Percentiles rank a stretch among this genome's conserved stretches.
Evolutionary conservation across 2,329 filamentous ascomycete species (phyloP).

Genomic region (Aspergillus sclerotialis): DNA sequence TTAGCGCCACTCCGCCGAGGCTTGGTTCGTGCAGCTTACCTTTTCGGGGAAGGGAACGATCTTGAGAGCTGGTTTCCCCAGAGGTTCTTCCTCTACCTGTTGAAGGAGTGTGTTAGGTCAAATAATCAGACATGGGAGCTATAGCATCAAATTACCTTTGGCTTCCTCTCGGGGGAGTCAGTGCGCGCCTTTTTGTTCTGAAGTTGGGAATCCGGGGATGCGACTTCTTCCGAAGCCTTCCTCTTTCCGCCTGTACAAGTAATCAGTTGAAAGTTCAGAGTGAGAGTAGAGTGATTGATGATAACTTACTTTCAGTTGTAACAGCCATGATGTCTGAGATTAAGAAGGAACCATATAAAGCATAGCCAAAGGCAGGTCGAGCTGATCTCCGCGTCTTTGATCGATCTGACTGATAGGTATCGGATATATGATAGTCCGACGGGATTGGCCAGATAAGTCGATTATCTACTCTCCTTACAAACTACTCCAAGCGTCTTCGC

Average conservation of each 20-base stretch:
- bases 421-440: constrained; percentile 18
- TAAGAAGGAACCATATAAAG: neutral
- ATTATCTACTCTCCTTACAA: neutral
- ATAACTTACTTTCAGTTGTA: constrained; percentile 27
- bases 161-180: constrained; percentile 35
- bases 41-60: constrained; percentile 86
- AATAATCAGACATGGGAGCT: neutral
- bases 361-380: constrained; percentile 2
- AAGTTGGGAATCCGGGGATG: constrained; percentile 36
- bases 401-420: constrained; percentile 12
- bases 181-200: constrained; percentile 44
- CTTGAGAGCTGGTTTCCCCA: constrained; percentile 49
- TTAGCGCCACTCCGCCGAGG: constrained; percentile 15
- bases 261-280: constrained; percentile 5
- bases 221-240: constrained; percentile 44
- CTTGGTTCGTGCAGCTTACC: constrained; percentile 40
- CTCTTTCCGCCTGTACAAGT: constrained; percentile 33
- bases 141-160: constrained; percentile 14
- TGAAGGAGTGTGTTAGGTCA: constrained; percentile 15
- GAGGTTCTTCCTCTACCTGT: constrained; percentile 30
- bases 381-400: constrained; percentile 11
- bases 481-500: neutral
- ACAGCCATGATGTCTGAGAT: constrained; percentile 15
- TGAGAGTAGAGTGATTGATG: neutral
- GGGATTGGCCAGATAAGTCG: constrained; percentile 15